A percentile compares a stretch with the other conserved stretches of the same genome.
Conservation (phyloP, 208 protist genomes). For the Trypanosoma lewisi region DNA sequence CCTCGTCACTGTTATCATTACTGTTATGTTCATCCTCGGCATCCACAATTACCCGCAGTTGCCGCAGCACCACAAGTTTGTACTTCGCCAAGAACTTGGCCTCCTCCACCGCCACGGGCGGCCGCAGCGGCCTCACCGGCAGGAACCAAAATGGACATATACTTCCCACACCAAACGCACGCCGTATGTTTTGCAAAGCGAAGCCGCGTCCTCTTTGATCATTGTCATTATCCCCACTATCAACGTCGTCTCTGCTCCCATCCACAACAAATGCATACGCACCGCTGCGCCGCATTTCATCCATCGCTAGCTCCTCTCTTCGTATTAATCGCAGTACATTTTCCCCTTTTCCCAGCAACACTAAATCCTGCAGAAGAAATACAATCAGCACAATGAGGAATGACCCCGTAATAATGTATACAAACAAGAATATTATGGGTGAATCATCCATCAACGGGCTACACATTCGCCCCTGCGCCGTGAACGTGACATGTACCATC, state of each 20-base stretch:
- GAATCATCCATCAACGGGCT: background rate
- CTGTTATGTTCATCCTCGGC: conserved; percentile 24
- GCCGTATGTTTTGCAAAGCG: conserved; percentile 25
- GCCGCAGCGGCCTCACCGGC: conserved; percentile 32
- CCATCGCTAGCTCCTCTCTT: conserved; percentile 17
- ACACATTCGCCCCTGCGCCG: background rate
- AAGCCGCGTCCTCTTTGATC: conserved; percentile 3
- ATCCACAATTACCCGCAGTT: conserved; percentile 44
- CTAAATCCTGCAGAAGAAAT: conserved; percentile 5
- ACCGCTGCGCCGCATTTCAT: conserved; percentile 15
- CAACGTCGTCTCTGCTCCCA: background rate
- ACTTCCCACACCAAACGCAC: conserved; percentile 34
- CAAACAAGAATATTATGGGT: background rate
- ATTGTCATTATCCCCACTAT: background rate
- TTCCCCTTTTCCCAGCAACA: conserved; percentile 27
- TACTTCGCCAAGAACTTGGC: conserved; percentile 41
- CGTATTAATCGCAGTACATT: conserved; percentile 21
- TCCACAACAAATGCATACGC: background rate
- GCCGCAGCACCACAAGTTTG: conserved; percentile 32
- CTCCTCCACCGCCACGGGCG: conserved; percentile 31
- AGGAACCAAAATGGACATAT: conserved; percentile 29
- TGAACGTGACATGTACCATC: background rate
- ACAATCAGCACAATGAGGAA: conserved; percentile 1
- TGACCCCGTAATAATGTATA: background rate
- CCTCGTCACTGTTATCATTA: background rate